These are phyloP conservation scores for Inonotus obliquus DNA, from an alignment of 1,284 basidiomycete species.

Conservation along the genomic window DNA sequence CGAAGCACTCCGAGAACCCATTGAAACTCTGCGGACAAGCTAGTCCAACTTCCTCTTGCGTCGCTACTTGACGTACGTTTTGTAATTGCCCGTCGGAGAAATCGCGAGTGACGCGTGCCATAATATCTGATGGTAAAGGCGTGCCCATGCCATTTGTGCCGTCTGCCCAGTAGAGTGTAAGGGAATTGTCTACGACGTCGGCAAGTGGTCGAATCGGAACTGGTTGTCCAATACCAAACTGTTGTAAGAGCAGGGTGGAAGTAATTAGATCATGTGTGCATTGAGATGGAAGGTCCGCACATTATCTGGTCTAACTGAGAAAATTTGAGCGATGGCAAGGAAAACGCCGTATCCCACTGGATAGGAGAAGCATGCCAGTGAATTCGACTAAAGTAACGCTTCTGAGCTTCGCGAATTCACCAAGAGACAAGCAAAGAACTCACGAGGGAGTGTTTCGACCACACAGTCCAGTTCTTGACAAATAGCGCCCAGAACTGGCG, in stretches of 20 bases:
- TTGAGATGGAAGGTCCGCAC: conserved; percentile 31
- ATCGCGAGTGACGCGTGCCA: conserved; percentile 46
- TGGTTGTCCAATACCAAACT: conserved; percentile 65
- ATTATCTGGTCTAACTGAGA: conserved; percentile 52
- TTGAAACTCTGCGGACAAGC: conserved; percentile 75
- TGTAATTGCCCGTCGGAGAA: conserved; percentile 42
- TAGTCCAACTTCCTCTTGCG: conserved; percentile 44
- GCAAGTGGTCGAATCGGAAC: conserved; percentile 45
- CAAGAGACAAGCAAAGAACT: conserved; percentile 27
- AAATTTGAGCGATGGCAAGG: conserved; percentile 57
- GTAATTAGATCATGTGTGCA: background rate
- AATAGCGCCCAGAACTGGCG: conserved; percentile 59
- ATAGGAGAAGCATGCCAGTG: conserved; percentile 61
- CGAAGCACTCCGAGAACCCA: conserved; percentile 64
- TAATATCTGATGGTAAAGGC: conserved; percentile 52
- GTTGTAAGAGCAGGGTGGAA: background rate
- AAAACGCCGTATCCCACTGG: conserved; percentile 69
- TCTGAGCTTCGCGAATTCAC: background rate
- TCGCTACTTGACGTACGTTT: conserved; percentile 44
- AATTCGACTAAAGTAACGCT: conserved; percentile 44
- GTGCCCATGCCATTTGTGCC: conserved; percentile 47
- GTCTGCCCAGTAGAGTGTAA: conserved; percentile 61
- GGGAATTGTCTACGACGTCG: conserved; percentile 45
- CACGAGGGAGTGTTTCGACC: conserved; percentile 60
- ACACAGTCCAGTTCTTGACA: conserved; percentile 73